Percentiles rank a stretch among this genome's conserved stretches.
These are phyloP conservation scores for Panicum virgatum DNA, from an alignment of 202 grass and related monocot species.

Conservation along the genomic window DNA sequence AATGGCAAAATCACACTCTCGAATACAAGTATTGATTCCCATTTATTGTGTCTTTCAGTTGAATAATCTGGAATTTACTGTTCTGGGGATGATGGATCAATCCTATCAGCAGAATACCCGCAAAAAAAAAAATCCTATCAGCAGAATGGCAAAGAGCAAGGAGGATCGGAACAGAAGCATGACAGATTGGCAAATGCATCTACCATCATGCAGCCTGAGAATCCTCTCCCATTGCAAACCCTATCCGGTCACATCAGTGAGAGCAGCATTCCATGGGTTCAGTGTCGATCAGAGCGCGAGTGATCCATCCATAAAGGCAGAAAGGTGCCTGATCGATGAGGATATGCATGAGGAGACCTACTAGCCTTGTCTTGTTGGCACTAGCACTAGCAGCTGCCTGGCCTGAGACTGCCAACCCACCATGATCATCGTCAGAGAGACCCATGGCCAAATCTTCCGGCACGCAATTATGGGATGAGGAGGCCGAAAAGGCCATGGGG, in stretches of 20 bases:
- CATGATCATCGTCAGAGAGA: background rate
- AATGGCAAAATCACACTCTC: background rate
- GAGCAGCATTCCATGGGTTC: conserved; percentile 8
- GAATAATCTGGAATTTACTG: background rate
- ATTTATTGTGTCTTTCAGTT: background rate
- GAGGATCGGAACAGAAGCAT: background rate
- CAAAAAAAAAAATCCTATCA: no score
- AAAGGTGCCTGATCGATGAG: conserved; percentile 5
- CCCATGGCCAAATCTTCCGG: background rate
- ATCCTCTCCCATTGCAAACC: background rate
- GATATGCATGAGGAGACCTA: background rate
- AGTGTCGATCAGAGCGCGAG: background rate
- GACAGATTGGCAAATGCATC: background rate
- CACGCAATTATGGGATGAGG: background rate
- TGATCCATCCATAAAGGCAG: conserved; percentile 41
- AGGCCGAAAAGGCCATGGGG: background rate
- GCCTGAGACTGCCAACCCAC: background rate
- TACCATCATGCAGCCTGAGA: background rate
- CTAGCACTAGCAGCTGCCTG: background rate
- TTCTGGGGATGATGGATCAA: background rate
- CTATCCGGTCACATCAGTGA: conserved; percentile 14
- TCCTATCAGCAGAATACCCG: no score
- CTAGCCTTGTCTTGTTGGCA: conserved; percentile 2
- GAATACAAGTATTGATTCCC: background rate
- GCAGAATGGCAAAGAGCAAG: background rate